Evolutionary conservation across 73 alveolate genomes (phyloP).

Genomic region (Tetrahymena elliotti): DNA sequence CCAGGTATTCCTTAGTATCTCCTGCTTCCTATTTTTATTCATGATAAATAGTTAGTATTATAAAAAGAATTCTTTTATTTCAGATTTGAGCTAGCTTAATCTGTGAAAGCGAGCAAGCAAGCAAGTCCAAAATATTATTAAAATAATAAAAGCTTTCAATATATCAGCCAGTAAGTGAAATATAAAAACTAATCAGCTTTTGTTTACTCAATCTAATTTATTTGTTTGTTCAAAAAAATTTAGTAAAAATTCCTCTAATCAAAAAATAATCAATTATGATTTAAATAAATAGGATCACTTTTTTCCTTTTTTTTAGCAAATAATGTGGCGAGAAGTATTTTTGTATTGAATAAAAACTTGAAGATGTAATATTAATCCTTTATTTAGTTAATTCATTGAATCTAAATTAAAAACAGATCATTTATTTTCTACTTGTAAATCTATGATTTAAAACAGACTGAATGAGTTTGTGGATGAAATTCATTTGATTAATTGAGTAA

Average conservation of each 20-base stretch:
- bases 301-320: background rate
- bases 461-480: background rate
- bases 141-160: too few relatives aligned
- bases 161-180: background rate
- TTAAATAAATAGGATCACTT: too few relatives aligned
- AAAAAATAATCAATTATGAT: too few relatives aligned
- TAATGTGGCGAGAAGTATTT: background rate
- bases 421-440: background rate
- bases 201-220: background rate
- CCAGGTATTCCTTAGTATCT: background rate
- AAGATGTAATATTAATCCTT: too few relatives aligned
- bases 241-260: background rate
- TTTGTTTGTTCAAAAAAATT: background rate
- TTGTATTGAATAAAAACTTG: too few relatives aligned
- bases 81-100: background rate
- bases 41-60: background rate
- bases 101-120: too few relatives aligned
- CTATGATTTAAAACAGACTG: background rate
- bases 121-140: background rate
- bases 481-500: background rate
- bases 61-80: too few relatives aligned
- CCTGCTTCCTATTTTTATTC: background rate
- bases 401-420: background rate
- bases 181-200: background rate
- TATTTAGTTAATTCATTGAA: background rate